phyloP scores from a whole-genome alignment of 495 filamentous ascomycete species.

The Parathielavia appendiculata region DNA sequence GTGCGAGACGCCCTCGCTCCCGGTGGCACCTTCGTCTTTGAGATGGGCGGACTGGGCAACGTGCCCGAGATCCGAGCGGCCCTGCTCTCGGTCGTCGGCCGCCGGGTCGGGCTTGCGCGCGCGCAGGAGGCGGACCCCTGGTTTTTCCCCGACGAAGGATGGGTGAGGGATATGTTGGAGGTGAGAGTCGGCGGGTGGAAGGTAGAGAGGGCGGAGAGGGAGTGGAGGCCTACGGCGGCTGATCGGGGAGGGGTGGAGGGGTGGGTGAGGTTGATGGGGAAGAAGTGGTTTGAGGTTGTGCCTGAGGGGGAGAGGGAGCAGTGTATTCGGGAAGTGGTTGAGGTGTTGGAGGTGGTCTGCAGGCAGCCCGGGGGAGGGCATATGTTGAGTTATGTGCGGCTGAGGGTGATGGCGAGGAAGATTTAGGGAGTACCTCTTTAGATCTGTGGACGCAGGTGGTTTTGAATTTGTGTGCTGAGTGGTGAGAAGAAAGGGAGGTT shows the following conservation, averaged over 20 bases:
- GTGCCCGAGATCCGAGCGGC: conserved; percentile 59
- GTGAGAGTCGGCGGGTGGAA: conserved; percentile 50
- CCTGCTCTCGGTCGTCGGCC: conserved; percentile 48
- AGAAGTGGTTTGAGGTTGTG: conserved; percentile 51
- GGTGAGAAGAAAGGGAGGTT: no score
- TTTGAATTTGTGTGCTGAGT: not conserved
- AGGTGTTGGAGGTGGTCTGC: conserved; percentile 52
- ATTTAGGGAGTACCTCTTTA: conserved; percentile 23
- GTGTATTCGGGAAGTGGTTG: conserved; percentile 51
- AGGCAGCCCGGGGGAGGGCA: conserved; percentile 52
- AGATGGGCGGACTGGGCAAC: conserved; percentile 71
- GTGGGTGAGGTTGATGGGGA: conserved; percentile 65
- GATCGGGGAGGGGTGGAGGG: conserved; percentile 60
- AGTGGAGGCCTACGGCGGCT: conserved; percentile 57
- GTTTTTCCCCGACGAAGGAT: conserved; percentile 65
- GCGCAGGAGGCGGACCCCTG: conserved; percentile 56
- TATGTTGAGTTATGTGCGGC: conserved; percentile 65
- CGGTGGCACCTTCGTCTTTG: conserved; percentile 60
- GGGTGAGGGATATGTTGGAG: conserved; percentile 47
- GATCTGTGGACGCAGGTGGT: not conserved
- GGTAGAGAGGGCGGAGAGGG: conserved; percentile 56
- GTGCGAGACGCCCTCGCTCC: conserved; percentile 49
- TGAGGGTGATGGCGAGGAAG: conserved; percentile 60
- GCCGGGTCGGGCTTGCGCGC: conserved; percentile 46
- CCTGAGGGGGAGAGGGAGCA: conserved; percentile 44